A percentile compares a stretch with the other conserved stretches of the same genome.
Evolutionary conservation across 257 asterid species (phyloP).

Genomic region (Handroanthus guayacan): DNA sequence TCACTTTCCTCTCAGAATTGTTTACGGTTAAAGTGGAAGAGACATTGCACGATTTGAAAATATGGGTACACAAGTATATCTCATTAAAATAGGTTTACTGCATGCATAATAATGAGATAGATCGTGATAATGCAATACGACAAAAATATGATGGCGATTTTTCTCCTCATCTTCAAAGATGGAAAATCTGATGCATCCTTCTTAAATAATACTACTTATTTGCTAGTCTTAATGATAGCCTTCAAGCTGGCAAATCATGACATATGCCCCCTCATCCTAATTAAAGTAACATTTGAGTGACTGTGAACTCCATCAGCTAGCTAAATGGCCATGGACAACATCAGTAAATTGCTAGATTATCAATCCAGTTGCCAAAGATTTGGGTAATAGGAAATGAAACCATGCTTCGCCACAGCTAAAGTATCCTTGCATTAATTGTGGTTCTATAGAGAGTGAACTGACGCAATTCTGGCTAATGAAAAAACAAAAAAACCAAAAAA

Average conservation of each 20-base stretch:
- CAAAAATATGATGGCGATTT: neutral
- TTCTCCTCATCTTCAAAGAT: slow-evolving; percentile 2
- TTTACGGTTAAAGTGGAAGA: neutral
- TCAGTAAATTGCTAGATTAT: neutral
- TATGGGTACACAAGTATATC: neutral
- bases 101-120: neutral
- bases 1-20: neutral
- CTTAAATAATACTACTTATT: neutral
- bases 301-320: neutral
- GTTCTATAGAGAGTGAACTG: neutral
- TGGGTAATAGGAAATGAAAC: neutral
- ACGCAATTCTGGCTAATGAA: neutral
- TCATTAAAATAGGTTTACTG: neutral
- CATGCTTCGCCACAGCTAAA: neutral
- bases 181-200: slow-evolving; percentile 3
- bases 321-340: slow-evolving; percentile 1
- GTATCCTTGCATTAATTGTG: neutral
- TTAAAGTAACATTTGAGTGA: neutral
- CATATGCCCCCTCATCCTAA: neutral
- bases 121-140: neutral
- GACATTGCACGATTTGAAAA: neutral
- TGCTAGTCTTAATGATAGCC: neutral
- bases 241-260: neutral
- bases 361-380: neutral
- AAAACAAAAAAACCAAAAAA: neutral